These are phyloP conservation scores for Nepenthes mirabilis DNA, from an alignment of 148 eudicot species.

Conservation along the genomic window DNA sequence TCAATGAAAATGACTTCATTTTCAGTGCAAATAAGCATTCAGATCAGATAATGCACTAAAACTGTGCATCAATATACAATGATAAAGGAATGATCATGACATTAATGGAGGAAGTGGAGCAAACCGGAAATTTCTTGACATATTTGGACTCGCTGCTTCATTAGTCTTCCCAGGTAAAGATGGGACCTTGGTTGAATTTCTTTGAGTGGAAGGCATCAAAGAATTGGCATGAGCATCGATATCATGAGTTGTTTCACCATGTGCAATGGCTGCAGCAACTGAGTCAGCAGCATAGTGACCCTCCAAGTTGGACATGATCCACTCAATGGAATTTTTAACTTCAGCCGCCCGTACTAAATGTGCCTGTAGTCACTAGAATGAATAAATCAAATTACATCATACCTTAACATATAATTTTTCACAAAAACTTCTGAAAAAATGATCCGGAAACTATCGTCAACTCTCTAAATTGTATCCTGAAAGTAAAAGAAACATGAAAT, in stretches of 20 bases:
- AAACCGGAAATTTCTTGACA: constrained; percentile 83
- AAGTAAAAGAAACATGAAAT: not conserved
- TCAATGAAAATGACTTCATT: too few species aligned
- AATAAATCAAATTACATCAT: constrained; percentile 36
- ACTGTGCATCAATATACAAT: too few species aligned
- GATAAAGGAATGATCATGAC: too few species aligned
- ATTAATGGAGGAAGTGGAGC: constrained; percentile 3
- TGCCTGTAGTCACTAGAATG: constrained; percentile 74
- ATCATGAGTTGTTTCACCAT: constrained; percentile 59
- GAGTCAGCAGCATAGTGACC: constrained; percentile 97
- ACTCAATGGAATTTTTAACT: constrained; percentile 91
- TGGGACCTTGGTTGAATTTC: constrained; percentile 24
- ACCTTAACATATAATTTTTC: constrained; percentile 2
- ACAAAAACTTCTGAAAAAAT: not conserved
- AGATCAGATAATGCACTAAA: not conserved
- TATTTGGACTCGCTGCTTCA: constrained; percentile 40
- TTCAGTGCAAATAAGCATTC: too few species aligned
- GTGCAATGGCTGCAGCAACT: constrained; percentile 92
- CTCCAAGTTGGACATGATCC: constrained; percentile 89
- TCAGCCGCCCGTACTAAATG: constrained; percentile 87
- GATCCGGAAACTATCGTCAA: not conserved
- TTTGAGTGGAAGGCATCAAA: constrained; percentile 36
- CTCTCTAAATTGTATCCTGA: not conserved
- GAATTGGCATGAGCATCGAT: constrained; percentile 34
- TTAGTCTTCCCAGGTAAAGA: constrained; percentile 43